These are phyloP conservation scores for Solanum paucissectum DNA, from an alignment of 257 asterid genomes.

Conservation along the genomic window DNA sequence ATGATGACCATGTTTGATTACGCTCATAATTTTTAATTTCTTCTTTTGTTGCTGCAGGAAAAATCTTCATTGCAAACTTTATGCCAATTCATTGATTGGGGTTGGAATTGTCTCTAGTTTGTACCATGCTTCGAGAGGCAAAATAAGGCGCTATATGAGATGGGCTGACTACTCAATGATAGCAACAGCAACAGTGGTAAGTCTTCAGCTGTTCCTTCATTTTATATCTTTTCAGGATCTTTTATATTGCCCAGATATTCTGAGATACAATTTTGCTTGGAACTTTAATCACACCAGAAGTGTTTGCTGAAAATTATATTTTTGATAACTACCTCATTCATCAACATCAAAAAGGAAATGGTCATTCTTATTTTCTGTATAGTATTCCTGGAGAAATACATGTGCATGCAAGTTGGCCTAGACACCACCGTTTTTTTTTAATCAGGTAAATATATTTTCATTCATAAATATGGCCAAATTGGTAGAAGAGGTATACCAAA, in stretches of 20 bases:
- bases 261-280: neutral
- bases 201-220: neutral
- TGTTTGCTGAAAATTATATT: neutral
- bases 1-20: neutral
- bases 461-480: neutral
- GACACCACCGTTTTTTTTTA: neutral
- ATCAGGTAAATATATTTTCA: neutral
- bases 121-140: constrained; percentile 81
- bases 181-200: constrained; percentile 86
- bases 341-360: neutral
- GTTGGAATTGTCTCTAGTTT: constrained; percentile 84
- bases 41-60: constrained; percentile 41
- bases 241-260: neutral
- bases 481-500: neutral
- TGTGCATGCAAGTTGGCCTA: neutral
- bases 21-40: neutral
- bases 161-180: constrained; percentile 99
- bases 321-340: neutral
- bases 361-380: neutral
- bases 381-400: neutral
- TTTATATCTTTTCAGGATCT: neutral
- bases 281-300: neutral
- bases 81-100: constrained; percentile 82
- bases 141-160: constrained; percentile 64
- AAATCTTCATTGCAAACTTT: constrained; percentile 59